phyloP scores from a whole-genome alignment of 257 asterid genomes.

The Parsonsia alboflavescens region DNA sequence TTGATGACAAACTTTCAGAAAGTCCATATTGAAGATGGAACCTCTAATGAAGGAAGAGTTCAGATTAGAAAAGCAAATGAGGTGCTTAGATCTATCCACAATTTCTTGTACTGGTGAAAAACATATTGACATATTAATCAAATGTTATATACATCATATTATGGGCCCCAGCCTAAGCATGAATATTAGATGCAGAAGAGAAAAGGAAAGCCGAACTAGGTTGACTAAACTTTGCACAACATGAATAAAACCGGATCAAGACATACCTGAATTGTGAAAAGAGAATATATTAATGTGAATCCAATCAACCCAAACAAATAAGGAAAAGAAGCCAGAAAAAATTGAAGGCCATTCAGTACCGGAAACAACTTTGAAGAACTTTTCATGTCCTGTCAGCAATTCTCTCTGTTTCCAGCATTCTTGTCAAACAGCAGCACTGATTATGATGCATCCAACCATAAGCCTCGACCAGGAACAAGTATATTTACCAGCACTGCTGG shows the following conservation, averaged over 20 bases:
- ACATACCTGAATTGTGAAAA: background rate
- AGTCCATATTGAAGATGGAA: no score
- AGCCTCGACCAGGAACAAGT: no score
- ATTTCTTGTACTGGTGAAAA: background rate
- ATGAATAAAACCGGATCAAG: background rate
- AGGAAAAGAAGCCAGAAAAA: no score
- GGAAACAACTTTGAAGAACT: no score
- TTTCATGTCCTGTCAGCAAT: no score
- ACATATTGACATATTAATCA: background rate
- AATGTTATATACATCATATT: no score
- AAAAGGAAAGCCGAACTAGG: background rate
- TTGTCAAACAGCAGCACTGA: no score
- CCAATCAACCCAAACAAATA: background rate
- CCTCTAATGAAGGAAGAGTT: background rate
- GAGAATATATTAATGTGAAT: background rate
- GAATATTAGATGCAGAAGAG: background rate
- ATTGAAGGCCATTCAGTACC: no score
- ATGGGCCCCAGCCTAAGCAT: background rate
- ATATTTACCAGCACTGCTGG: no score
- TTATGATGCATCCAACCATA: no score
- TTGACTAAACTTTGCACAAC: background rate
- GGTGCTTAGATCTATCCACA: background rate
- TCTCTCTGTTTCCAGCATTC: no score
- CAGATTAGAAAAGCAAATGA: background rate
- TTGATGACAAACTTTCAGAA: background rate